Base-by-base conservation (phyloP, 1,284 basidiomycete species). In the Sanghuangporus baumii region DNA sequence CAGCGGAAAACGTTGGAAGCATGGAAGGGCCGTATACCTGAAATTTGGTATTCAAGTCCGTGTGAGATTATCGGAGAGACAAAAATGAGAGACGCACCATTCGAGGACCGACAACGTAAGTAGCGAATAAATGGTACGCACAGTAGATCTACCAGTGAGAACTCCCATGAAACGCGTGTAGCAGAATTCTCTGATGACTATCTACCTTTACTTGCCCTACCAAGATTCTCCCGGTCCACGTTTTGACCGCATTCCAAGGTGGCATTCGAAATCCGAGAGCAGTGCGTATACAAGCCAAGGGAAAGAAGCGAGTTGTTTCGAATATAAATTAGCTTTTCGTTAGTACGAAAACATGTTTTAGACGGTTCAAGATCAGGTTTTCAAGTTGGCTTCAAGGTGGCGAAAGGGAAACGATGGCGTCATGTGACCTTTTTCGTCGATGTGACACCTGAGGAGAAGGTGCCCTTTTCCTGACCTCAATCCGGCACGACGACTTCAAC, bases 11-110 rank as follows among this genome's bases (percentile, higher is more conserved):
- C 0, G 93, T 95, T 2, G 93, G 92, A 31, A 94, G 79, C 93
- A 96, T 96, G 55, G 93, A 94, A n/a, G 88, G 87, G 2, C 94
- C 94, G 41, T 66, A 66, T 18, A 74, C 74, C 78, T 80, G 26
- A 48, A 48, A n/a, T 12, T 11, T 3, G 14, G 50, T n/a, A 18
- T 52, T 20, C 14, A 14, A 16, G 23, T 51, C 31, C 47, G 51
- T 57, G 18, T 20, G 37, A 18, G 11, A 36, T 23, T 12, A 2
- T 14, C 34, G 23, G 60, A 50, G 52, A 34, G 37, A 62, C 8
- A 31, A 9, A 38, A 34, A 43, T 50, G 47, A 56, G 14, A 61
- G 26, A 70, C 76, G 36, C 61, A 88, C 88, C 40, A 75, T 65
- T 48, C 82, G 82, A 60, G 81, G 72, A 40, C 79, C 79, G 38